These are phyloP conservation scores for Dactylellina drechsleri DNA, from an alignment of 2,329 filamentous ascomycete genomes.

Conservation along the genomic window DNA sequence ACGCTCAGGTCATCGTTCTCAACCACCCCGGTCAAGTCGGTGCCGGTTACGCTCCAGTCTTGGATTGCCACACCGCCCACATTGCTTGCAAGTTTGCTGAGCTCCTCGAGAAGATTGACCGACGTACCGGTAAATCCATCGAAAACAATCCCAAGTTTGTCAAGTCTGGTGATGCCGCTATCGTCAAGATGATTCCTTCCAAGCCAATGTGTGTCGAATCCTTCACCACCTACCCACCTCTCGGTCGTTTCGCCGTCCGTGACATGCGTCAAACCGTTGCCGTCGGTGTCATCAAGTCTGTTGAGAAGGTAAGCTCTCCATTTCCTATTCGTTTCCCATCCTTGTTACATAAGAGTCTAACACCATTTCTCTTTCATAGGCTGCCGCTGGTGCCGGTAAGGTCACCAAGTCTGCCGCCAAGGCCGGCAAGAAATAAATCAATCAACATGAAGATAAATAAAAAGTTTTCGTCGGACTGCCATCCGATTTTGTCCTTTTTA, in stretches of 20 bases:
- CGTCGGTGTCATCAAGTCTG: constrained; percentile 93
- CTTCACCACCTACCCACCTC: constrained; percentile 99
- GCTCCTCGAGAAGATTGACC: constrained; percentile 99
- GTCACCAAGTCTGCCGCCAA: constrained; percentile 63
- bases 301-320: constrained; percentile 70
- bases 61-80: constrained; percentile 99
- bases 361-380: constrained; percentile 8
- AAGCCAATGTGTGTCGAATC: constrained; percentile 99
- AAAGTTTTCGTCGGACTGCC: constrained; percentile 32
- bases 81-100: constrained; percentile 99
- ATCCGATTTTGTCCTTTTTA: constrained; percentile 35
- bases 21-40: constrained; percentile 99
- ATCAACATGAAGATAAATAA: constrained; percentile 35
- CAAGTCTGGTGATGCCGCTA: constrained; percentile 99
- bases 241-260: constrained; percentile 99
- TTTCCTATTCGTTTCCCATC: not conserved
- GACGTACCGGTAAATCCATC: constrained; percentile 98
- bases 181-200: constrained; percentile 99
- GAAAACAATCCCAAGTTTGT: constrained; percentile 97
- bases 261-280: constrained; percentile 94
- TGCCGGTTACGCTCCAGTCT: constrained; percentile 97
- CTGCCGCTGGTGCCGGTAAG: constrained; percentile 60
- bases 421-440: constrained; percentile 62
- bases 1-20: constrained; percentile 99
- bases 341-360: constrained; percentile 28